Percentiles rank a stretch among this genome's conserved stretches.
Conservation (phyloP, 257 asterid species). For the Gynochthodes officinalis region DNA sequence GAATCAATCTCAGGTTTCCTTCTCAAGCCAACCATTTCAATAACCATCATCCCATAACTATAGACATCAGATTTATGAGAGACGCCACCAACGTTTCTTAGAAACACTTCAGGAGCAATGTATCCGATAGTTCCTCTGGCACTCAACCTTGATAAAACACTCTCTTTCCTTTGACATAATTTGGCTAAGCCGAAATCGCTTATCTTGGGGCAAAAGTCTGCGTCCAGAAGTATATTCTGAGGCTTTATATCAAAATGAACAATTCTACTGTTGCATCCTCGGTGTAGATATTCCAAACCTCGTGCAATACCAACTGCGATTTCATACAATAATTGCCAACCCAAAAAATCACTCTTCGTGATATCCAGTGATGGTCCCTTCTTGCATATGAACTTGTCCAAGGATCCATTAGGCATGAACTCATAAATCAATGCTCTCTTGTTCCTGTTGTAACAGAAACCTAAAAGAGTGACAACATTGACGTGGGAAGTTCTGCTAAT, state of each 20-base stretch:
- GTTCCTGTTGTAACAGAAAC: conserved; percentile 37
- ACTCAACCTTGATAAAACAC: conserved; percentile 37
- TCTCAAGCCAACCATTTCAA: conserved; percentile 54
- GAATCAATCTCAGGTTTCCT: conserved; percentile 23
- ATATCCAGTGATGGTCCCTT: conserved; percentile 17
- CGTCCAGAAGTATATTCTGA: conserved; percentile 64
- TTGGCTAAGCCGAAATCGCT: conserved; percentile 70
- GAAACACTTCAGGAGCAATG: conserved; percentile 67
- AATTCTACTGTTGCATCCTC: conserved; percentile 62
- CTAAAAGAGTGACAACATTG: conserved; percentile 56
- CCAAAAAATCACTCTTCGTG: conserved; percentile 23
- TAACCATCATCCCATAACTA: conserved; percentile 71
- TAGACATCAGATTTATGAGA: conserved; percentile 70
- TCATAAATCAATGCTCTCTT: conserved; percentile 50
- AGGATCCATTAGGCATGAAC: conserved; percentile 57
- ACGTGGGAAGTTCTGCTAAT: conserved; percentile 60
- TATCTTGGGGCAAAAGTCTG: conserved; percentile 59
- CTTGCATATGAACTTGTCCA: conserved; percentile 47
- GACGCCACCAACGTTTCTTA: conserved; percentile 44
- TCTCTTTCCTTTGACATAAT: conserved; percentile 44
- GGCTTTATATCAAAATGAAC: conserved; percentile 79
- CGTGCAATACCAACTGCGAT: conserved; percentile 60
- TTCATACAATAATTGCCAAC: conserved; percentile 37
- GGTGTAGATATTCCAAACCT: conserved; percentile 63
- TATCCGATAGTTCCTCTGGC: conserved; percentile 63